Conservation (phyloP, 257 asterid genomes). For the Solanum arcanum region DNA sequence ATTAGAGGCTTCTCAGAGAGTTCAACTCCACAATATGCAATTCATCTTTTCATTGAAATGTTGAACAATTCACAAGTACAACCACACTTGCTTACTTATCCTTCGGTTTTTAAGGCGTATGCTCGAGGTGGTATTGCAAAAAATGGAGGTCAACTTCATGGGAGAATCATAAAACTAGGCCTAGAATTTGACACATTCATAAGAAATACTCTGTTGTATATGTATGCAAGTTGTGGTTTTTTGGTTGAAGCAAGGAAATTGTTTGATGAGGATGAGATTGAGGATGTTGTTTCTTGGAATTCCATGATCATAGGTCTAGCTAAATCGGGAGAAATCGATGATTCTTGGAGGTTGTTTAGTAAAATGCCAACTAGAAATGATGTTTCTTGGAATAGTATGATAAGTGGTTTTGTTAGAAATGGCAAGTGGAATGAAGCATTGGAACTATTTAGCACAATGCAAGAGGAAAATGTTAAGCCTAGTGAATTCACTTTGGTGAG, state of each 20-base stretch:
- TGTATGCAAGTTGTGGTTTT: conserved; percentile 58
- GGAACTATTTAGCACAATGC: conserved; percentile 40
- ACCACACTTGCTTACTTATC: conserved; percentile 53
- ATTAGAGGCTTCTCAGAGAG: conserved; percentile 60
- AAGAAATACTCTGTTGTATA: conserved; percentile 43
- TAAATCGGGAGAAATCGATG: conserved; percentile 42
- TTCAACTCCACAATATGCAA: conserved; percentile 38
- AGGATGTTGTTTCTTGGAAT: conserved; percentile 69
- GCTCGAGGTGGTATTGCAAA: conserved; percentile 38
- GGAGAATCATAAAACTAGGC: conserved; percentile 48
- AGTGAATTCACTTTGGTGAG: conserved; percentile 50
- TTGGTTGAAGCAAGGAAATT: conserved; percentile 37
- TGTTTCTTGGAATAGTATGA: conserved; percentile 67
- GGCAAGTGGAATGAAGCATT: conserved; percentile 57
- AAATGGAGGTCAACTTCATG: conserved; percentile 71
- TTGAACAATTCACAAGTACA: conserved; percentile 15
- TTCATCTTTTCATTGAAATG: conserved; percentile 47
- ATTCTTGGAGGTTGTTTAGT: conserved; percentile 47
- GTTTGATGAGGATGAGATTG: conserved; percentile 30
- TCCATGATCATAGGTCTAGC: conserved; percentile 58
- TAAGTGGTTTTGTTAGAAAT: conserved; percentile 57
- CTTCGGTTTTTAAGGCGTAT: conserved; percentile 68
- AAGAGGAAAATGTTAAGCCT: conserved; percentile 22
- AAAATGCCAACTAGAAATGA: conserved; percentile 36
- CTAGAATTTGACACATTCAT: conserved; percentile 39